Percentiles rank a stretch among this genome's conserved stretches.
Conservation (phyloP, 2,329 filamentous ascomycete genomes). For the Chaetomiaceae sp. region DNA sequence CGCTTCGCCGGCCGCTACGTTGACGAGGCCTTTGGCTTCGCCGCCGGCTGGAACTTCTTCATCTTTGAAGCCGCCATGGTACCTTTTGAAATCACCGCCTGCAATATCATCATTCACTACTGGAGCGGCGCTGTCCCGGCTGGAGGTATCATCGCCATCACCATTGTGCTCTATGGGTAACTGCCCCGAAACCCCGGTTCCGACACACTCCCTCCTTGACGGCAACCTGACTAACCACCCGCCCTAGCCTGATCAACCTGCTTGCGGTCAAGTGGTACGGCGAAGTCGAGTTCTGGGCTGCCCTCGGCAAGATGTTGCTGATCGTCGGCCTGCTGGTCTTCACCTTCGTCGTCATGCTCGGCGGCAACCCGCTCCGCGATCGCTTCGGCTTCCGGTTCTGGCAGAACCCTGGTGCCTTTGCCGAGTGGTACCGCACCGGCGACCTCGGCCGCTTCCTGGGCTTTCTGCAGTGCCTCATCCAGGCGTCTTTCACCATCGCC, state of each 20-base stretch:
- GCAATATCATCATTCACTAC: conserved; percentile 56
- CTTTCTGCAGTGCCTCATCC: conserved; percentile 68
- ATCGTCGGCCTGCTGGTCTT: conserved; percentile 67
- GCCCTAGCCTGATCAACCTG: conserved; percentile 61
- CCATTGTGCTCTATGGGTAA: conserved; percentile 40
- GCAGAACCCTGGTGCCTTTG: conserved; percentile 64
- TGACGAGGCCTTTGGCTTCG: conserved; percentile 68
- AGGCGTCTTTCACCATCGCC: conserved; percentile 62
- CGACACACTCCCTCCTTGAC: no score
- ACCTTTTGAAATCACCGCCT: conserved; percentile 61
- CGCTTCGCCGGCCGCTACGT: conserved; percentile 70
- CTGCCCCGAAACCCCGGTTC: no score
- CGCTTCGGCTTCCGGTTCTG: conserved; percentile 67
- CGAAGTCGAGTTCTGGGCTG: conserved; percentile 70
- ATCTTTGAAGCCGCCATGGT: conserved; percentile 62
- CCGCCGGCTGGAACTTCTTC: conserved; percentile 70
- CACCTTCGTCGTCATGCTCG: conserved; percentile 78
- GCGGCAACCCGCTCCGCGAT: conserved; percentile 68
- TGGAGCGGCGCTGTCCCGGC: conserved; percentile 53
- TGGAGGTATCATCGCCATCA: conserved; percentile 53
- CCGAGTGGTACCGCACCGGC: conserved; percentile 57
- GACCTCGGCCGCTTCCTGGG: conserved; percentile 66
- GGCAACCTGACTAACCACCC: no score
- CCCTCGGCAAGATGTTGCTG: conserved; percentile 64
- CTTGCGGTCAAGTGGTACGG: conserved; percentile 70